phyloP scores from a whole-genome alignment of 768 basidiomycete species.

The Lactarius hengduanensis region DNA sequence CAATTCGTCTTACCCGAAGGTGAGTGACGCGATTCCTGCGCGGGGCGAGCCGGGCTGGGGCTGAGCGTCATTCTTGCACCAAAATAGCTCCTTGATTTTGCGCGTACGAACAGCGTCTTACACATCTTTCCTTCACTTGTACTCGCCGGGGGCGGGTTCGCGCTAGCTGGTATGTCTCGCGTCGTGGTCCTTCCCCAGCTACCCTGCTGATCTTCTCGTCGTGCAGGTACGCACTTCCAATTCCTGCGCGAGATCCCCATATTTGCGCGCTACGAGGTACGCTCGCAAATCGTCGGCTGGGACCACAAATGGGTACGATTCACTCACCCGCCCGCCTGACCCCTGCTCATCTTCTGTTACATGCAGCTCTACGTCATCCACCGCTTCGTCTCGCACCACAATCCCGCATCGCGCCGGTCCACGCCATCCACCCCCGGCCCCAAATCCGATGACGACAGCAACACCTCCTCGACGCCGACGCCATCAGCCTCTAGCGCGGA shows the following conservation, averaged over 20 bases:
- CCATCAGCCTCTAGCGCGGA: conserved; percentile 19
- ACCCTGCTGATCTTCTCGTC: neutral
- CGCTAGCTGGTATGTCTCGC: conserved; percentile 44
- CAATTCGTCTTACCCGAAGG: conserved; percentile 81
- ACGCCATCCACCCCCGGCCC: conserved; percentile 32
- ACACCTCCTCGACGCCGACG: conserved; percentile 14
- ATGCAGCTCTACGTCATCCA: conserved; percentile 59
- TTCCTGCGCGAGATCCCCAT: conserved; percentile 73
- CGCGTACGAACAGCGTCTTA: conserved; percentile 47
- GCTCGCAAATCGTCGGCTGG: conserved; percentile 58
- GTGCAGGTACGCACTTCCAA: conserved; percentile 56
- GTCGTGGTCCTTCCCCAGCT: too few relatives aligned
- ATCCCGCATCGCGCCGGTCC: conserved; percentile 35
- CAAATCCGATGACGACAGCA: conserved; percentile 10
- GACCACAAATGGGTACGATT: conserved; percentile 74
- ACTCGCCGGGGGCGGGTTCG: conserved; percentile 58
- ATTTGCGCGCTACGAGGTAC: conserved; percentile 58
- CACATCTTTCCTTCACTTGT: conserved; percentile 56
- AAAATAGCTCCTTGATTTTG: conserved; percentile 37
- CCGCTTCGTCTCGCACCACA: conserved; percentile 60
- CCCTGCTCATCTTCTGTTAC: neutral
- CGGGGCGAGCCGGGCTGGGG: neutral
- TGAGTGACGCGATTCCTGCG: conserved; percentile 30
- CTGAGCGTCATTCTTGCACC: neutral
- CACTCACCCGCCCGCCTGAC: neutral